phyloP scores from a whole-genome alignment of 2,329 filamentous ascomycete genomes.

The Chaetomium sp. region DNA sequence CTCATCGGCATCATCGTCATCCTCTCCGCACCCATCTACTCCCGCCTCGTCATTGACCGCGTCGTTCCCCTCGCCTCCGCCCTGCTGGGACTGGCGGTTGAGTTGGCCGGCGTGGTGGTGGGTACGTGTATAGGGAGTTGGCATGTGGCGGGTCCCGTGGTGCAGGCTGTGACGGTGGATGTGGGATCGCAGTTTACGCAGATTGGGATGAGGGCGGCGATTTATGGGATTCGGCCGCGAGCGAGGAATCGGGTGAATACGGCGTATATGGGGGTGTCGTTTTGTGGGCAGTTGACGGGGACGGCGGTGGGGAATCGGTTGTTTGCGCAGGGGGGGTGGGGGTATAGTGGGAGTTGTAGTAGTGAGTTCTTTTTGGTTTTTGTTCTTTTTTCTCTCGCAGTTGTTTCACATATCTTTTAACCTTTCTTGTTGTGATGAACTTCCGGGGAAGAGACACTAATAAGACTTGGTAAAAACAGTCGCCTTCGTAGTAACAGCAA shows the following conservation, averaged over 20 bases:
- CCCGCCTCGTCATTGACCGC: constrained; percentile 61
- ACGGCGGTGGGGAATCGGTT: constrained; percentile 52
- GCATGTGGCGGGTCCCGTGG: constrained; percentile 62
- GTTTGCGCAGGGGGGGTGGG: constrained; percentile 47
- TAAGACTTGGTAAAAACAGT: too few relatives aligned
- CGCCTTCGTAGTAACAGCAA: constrained; percentile 32
- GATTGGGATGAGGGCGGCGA: constrained; percentile 64
- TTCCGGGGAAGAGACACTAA: too few relatives aligned
- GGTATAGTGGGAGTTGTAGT: constrained; percentile 38
- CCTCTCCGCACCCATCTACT: constrained; percentile 61
- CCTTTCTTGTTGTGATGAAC: too few relatives aligned
- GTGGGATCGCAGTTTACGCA: constrained; percentile 67
- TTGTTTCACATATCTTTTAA: neutral
- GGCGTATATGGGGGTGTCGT: constrained; percentile 71
- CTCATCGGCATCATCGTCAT: constrained; percentile 69
- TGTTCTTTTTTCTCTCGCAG: neutral
- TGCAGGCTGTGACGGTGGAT: constrained; percentile 66
- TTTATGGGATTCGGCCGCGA: constrained; percentile 65
- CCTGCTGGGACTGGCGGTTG: constrained; percentile 52
- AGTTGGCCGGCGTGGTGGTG: constrained; percentile 55
- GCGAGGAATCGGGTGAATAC: constrained; percentile 73
- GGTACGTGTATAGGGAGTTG: constrained; percentile 63
- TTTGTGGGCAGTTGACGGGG: constrained; percentile 69
- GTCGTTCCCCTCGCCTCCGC: constrained; percentile 63
- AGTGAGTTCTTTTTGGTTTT: constrained; percentile 23